These are phyloP conservation scores for Grifola frondosa DNA, from an alignment of 1,284 basidiomycete species.

Conservation along the genomic window DNA sequence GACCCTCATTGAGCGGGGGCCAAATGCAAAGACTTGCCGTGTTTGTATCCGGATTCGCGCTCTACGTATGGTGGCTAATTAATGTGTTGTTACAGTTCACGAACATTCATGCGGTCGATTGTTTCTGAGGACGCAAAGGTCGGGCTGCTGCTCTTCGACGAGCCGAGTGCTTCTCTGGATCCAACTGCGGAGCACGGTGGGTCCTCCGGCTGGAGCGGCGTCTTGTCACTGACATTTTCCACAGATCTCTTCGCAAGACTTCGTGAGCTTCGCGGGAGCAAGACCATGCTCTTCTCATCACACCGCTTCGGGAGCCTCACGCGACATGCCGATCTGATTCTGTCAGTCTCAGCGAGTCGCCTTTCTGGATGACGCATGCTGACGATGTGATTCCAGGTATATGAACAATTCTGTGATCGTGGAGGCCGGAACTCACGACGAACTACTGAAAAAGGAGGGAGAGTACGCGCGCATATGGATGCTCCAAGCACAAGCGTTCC, in stretches of 20 bases:
- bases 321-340: slow-evolving; percentile 59
- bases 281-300: slow-evolving; percentile 69
- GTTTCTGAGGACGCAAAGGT: slow-evolving; percentile 49
- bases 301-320: slow-evolving; percentile 71
- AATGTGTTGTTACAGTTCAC: slow-evolving; percentile 45
- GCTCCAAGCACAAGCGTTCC: slow-evolving; percentile 55
- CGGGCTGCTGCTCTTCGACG: slow-evolving; percentile 72
- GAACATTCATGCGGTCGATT: slow-evolving; percentile 76
- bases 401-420: slow-evolving; percentile 55
- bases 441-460: slow-evolving; percentile 43
- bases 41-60: slow-evolving; percentile 39
- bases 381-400: slow-evolving; percentile 40
- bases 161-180: slow-evolving; percentile 74
- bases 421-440: slow-evolving; percentile 53
- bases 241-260: slow-evolving; percentile 59
- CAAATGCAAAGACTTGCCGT: slow-evolving; percentile 78
- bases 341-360: slow-evolving; percentile 41
- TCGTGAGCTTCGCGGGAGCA: slow-evolving; percentile 50
- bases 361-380: not conserved
- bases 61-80: too few species aligned
- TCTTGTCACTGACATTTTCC: not conserved
- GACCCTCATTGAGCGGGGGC: slow-evolving; percentile 59
- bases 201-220: not conserved
- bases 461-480: slow-evolving; percentile 56
- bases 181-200: slow-evolving; percentile 70